Base-by-base conservation (phyloP, 257 asterid genomes). In the Nicotiana tomentosiformis region DNA sequence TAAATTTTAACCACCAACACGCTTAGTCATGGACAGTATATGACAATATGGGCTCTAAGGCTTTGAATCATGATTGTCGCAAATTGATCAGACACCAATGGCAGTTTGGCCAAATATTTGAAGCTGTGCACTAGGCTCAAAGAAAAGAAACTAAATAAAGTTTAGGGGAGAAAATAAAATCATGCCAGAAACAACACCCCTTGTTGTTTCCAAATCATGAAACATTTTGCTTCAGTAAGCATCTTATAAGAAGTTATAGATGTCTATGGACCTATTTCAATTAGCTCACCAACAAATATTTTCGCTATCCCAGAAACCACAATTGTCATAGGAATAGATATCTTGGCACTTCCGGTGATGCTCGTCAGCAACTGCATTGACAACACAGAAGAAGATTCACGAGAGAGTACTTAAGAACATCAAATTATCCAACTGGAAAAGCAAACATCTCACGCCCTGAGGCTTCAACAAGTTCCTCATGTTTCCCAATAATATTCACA, bases 241-340 rank as follows among this genome's bases (percentile, higher is more conserved):
- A 26, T 74, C 80, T 23, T 49, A 10, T 46, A 26, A 46, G 23
- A 74, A 51, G 16, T 74, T 32, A 10, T 11, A 51, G 80, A 78
- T 57, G 51, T 78, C 33, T 60, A 30, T 32, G 66, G 26, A 57
- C 93, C 92, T 87, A 92, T 91, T 86, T 92, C 93, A 82, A 91
- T 90, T 68, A 94, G 97, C 92, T 93, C 98, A 67, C 99, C 98
- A 0, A 94, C 97, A 78, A 95, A 93, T 96, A 94, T 93, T 84
- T 95, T 95, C 66, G 97, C 98, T 35, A 92, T 92, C 83, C 98
- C 97, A 68, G 97, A 94, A 53, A 89, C 93, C 84, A 95, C 98
- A 46, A 94, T 94, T 57, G 94, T 91, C 95, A 92, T 90, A 66
- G 96, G 99, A 56, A 89, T 18, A 49, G 97, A 90, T 53, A 93